Evolutionary conservation across 805 yeast species (phyloP), one percentile per base, ranked within the genome.

Genomic region (Candida tallmaniae): DNA sequence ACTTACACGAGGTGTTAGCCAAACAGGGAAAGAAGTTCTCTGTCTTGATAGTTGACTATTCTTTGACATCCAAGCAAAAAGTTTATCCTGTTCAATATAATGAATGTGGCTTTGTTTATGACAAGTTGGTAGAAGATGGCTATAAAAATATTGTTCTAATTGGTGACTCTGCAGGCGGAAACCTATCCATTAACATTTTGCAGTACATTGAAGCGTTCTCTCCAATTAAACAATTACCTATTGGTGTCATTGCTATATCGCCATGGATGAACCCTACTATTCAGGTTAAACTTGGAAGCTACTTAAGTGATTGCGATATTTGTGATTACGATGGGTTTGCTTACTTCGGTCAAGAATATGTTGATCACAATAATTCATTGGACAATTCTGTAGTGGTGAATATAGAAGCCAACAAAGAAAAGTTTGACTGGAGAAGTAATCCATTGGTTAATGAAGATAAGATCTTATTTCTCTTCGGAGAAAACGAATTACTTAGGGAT

Each of bases 81-180:
- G 38, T 48, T 1, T 45, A 60, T 27, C 66, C 68, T 2, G 31
- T 42, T 16, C 70, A 60, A 38, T 32, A 53, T 10, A 36, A 44
- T 23, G 58, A 64, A 30, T 44, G 58, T 22, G 47, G 46, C 17
- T 48, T 40, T 2, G 51, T 62, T 3, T 60, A 61, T 39, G 29
- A 29, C 17, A 38, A 34, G 10, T 42, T 56, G 17, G 41, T 49
- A 17, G 23, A 25, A 1, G 57, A 47, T 13, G 53, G 57, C 2
- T 39, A 46, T 34, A 33, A 41, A 13, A 60, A 62, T 32, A 46
- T 64, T 7, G 44, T 48, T 3, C 42, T 61, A 4, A 41, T 64
- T 43, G 69, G 70, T 4, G 70, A 64, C 39, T 60, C 68, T 2
- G 68, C 68, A 6, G 70, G 70, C 14, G 68, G 66, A 1, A 51